Evolutionary conservation across 2,329 filamentous ascomycete genomes (phyloP).

Genomic region (Alternaria metachromatica): DNA sequence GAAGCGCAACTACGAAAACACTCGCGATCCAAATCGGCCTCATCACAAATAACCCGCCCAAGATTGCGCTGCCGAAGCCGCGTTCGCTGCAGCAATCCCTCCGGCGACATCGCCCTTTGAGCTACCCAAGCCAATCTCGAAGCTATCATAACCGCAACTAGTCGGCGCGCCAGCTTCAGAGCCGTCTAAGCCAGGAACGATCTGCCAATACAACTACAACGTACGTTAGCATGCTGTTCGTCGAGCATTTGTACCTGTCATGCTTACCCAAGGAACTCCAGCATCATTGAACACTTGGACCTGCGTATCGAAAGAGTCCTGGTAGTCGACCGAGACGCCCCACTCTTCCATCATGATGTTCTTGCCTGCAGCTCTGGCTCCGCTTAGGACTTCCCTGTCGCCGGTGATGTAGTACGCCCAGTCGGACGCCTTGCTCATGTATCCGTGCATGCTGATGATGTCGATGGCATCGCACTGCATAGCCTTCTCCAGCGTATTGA

Average conservation of each 20-base stretch:
- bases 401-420: background rate
- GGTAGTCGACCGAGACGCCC: background rate
- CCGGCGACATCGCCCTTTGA: constrained; percentile 2
- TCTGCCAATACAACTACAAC: background rate
- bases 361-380: background rate
- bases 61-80: background rate
- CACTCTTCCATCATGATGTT: background rate
- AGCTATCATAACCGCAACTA: background rate
- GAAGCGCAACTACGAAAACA: background rate
- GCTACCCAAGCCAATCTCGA: background rate
- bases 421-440: background rate
- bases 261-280: constrained; percentile 1
- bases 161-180: background rate
- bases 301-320: background rate
- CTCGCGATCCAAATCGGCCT: background rate
- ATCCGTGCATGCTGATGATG: background rate
- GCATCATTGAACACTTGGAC: background rate
- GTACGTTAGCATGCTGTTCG: background rate
- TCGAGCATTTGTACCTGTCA: background rate
- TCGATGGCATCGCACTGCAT: background rate
- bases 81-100: background rate
- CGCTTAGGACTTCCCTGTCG: background rate
- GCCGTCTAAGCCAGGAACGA: background rate
- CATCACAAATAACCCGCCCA: background rate
- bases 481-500: background rate